Evolutionary conservation across 2,329 filamentous ascomycete species (phyloP), one percentile per base, ranked within the genome.

Genomic region (Zelopaecilomyces penicillatus): DNA sequence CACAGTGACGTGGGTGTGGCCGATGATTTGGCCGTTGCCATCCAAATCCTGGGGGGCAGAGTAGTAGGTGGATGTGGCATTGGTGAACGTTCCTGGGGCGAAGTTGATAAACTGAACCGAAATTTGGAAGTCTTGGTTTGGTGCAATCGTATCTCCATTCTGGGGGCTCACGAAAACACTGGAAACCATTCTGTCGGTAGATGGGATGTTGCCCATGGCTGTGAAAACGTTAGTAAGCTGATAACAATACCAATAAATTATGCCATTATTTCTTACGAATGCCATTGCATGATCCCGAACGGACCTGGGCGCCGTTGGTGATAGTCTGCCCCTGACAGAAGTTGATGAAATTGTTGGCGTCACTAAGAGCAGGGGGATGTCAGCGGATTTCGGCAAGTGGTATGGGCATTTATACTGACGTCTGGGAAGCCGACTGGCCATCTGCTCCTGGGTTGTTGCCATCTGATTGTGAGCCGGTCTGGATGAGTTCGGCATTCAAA

Each of bases 271-370:
- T 69, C 74, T 61, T 68, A 76, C 75, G 64, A 52, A 80, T 72
- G 57, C 75, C 75, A 59, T 83, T 84, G 65, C 80, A 84, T 32
- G 80, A 83, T 19, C 80, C 80, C 4, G 53, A 60, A 47, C 66
- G 67, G 42, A 73, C 66, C 59, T 83, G 80, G 29, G 73, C 62
- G 54, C 80, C 80, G 54, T 84, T 79, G 50, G 80, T 83, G 39
- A 80, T 58, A 0, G 66, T 73, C 57, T 72, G 54, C 38, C 73
- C 75, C 4, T 60, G 48, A 57, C 77, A 81, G 59, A 80, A 78
- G 69, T 80, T 81, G 71, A 81, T 78, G 58, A 80, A 81, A 65
- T 82, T 82, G 65, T 67, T 65, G 12, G 64, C 49, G 52, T 81
- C 76, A 50, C 76, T 80, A 44, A n/a, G 66, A 30, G 26, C 6